Evolutionary conservation across 1,284 basidiomycete species (phyloP).

Genomic region (Omphalotus olearius): DNA sequence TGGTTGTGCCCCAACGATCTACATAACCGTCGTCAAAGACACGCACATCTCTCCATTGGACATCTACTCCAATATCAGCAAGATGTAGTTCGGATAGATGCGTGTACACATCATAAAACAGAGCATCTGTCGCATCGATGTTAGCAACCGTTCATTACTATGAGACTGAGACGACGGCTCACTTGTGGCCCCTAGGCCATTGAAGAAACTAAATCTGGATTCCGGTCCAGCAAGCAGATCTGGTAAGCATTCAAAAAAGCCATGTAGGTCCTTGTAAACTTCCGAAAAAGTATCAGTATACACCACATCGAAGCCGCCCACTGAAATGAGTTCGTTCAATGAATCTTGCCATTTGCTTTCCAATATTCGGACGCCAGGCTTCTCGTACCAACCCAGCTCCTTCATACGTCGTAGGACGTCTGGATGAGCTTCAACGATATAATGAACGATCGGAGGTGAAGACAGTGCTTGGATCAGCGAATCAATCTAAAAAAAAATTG

Average conservation of each 20-base stretch:
- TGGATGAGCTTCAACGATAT: conserved; percentile 94
- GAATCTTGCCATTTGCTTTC: conserved; percentile 92
- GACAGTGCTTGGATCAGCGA: conserved; percentile 70
- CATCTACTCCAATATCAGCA: conserved; percentile 70
- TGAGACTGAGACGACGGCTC: conserved; percentile 17
- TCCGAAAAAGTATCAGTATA: conserved; percentile 98
- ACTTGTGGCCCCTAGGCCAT: conserved; percentile 96
- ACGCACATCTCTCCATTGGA: conserved; percentile 74
- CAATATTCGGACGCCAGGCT: conserved; percentile 76
- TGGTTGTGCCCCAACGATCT: conserved; percentile 64
- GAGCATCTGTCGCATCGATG: conserved; percentile 49
- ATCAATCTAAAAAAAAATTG: conserved; percentile 63
- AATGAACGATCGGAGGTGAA: conserved; percentile 66
- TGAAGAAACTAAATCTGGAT: conserved; percentile 93
- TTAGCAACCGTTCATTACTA: conserved; percentile 13
- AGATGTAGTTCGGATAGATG: conserved; percentile 86
- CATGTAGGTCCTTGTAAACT: conserved; percentile 75
- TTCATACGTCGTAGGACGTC: conserved; percentile 84
- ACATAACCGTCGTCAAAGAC: conserved; percentile 40
- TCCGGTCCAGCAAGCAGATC: conserved; percentile 75
- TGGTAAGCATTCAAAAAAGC: conserved; percentile 84
- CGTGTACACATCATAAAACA: conserved; percentile 92
- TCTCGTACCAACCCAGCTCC: conserved; percentile 70
- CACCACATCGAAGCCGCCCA: conserved; percentile 81
- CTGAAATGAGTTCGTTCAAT: conserved; percentile 45